These are phyloP conservation scores for Pseudoturritis turrita DNA, from an alignment of 345 rosid species.

Conservation along the genomic window DNA sequence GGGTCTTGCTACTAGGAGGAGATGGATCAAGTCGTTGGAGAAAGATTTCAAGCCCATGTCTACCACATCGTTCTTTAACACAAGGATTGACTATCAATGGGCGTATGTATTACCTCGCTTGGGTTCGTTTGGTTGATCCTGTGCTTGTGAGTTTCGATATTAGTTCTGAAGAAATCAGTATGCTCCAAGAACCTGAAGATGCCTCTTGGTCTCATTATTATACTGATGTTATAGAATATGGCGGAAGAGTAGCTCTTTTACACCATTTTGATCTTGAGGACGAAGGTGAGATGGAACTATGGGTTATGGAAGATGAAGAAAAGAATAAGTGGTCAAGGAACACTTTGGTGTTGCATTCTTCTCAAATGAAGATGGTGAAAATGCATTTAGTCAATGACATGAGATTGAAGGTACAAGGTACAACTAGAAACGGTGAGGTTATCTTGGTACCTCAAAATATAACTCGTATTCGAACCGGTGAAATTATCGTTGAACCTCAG, in stretches of 20 bases:
- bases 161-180: not conserved
- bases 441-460: not conserved
- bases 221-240: not conserved
- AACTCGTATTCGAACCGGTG: not conserved
- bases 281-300: not conserved
- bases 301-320: not conserved
- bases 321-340: not conserved
- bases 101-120: not conserved
- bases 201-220: not conserved
- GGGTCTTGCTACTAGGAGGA: conserved; percentile 2
- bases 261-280: not conserved
- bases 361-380: not conserved
- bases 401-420: not conserved
- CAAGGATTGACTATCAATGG: not conserved
- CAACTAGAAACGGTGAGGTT: not conserved
- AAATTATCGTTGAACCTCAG: not conserved
- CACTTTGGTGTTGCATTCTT: conserved; percentile 4
- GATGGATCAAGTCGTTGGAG: not conserved
- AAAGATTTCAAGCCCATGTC: not conserved
- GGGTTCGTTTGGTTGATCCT: too few relatives aligned
- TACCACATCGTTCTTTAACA: not conserved
- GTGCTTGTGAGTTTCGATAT: not conserved
- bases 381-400: not conserved
- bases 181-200: not conserved
- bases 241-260: not conserved